These are phyloP conservation scores for Luzula sylvatica DNA, from an alignment of 176 grass and related monocot genomes.

Conservation along the genomic window DNA sequence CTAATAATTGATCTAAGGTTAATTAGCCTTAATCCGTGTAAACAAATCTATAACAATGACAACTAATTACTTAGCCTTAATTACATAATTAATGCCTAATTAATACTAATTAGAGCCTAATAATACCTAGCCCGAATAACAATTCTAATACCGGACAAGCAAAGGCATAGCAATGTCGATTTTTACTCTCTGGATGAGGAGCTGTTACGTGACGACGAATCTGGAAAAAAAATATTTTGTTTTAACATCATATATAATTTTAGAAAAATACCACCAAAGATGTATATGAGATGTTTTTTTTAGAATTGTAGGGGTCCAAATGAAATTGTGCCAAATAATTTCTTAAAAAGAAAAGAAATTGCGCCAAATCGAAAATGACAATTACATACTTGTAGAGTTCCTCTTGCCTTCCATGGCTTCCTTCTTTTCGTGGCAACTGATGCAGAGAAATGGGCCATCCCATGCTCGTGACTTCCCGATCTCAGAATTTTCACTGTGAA, in stretches of 20 bases:
- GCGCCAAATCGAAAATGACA: too few species aligned
- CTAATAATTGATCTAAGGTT: too few species aligned
- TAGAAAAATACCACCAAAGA: neutral
- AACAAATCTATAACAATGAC: too few species aligned
- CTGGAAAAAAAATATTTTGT: neutral
- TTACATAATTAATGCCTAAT: neutral
- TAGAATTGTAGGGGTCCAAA: too few species aligned
- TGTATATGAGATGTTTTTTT: too few species aligned
- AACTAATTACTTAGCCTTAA: too few species aligned
- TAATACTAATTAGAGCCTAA: too few species aligned
- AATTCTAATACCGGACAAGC: too few species aligned
- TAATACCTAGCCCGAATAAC: too few species aligned
- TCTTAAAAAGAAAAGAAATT: too few species aligned
- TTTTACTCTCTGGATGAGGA: constrained; percentile 16
- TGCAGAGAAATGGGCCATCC: constrained; percentile 84
- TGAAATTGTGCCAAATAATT: too few species aligned
- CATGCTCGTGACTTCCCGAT: constrained; percentile 40
- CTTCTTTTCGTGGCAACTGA: constrained; percentile 69
- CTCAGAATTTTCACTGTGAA: constrained; percentile 29
- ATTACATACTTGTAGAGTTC: constrained; percentile 35
- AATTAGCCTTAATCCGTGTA: too few species aligned
- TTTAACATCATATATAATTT: neutral
- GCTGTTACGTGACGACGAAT: constrained; percentile 10
- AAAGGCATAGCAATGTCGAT: neutral
- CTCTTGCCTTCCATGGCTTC: constrained; percentile 93